A percentile compares a stretch with the other conserved stretches of the same genome.
phyloP scores from a whole-genome alignment of 768 basidiomycete genomes.

The Lentinula lateritia region DNA sequence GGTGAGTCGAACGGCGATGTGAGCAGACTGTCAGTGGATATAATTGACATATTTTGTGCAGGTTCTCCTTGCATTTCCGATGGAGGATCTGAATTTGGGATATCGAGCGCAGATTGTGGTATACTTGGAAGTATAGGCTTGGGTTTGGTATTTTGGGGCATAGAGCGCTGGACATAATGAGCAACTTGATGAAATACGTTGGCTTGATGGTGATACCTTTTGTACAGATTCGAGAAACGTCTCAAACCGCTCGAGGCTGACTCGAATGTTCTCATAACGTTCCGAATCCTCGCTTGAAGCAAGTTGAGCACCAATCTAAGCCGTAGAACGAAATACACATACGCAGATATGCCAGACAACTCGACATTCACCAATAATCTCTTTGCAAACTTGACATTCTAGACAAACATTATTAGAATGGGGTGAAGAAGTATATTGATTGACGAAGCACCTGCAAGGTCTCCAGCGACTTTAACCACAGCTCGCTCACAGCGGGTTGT shows the following conservation, averaged over 20 bases:
- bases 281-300: conserved; percentile 32
- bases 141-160: conserved; percentile 34
- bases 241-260: conserved; percentile 53
- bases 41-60: background rate
- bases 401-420: conserved; percentile 21
- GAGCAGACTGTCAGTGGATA: conserved; percentile 31
- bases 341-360: conserved; percentile 39
- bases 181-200: background rate
- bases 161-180: conserved; percentile 28
- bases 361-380: conserved; percentile 56
- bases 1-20: conserved; percentile 29
- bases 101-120: conserved; percentile 34
- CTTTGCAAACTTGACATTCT: conserved; percentile 50
- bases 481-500: conserved; percentile 18
- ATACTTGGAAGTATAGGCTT: conserved; percentile 49
- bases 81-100: conserved; percentile 9
- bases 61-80: conserved; percentile 16
- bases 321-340: conserved; percentile 15
- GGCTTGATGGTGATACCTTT: conserved; percentile 31
- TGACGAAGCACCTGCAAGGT: conserved; percentile 45
- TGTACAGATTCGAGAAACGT: conserved; percentile 44
- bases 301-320: background rate
- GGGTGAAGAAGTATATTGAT: background rate
- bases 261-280: conserved; percentile 40
- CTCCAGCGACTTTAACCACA: conserved; percentile 53